Evolutionary conservation across 345 rosid species (phyloP).

Genomic region (Eucalyptus cloeziana): DNA sequence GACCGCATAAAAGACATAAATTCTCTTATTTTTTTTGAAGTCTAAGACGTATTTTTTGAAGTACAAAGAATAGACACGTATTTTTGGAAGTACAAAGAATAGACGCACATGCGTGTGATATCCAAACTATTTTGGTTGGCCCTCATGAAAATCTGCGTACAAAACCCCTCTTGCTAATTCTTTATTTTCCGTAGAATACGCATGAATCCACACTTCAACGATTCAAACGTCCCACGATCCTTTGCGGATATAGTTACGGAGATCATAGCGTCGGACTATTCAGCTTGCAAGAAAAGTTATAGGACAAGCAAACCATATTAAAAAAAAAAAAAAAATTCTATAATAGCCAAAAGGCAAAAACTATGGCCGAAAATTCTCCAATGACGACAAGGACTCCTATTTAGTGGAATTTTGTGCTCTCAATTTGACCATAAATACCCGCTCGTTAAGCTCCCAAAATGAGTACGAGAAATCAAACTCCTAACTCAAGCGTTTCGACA

Average conservation of each 20-base stretch:
- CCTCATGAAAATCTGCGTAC: not conserved
- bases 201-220: not conserved
- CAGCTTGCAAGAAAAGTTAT: not conserved
- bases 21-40: too few relatives aligned
- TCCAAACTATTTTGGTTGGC: not conserved
- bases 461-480: not conserved
- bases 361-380: not conserved
- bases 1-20: too few relatives aligned
- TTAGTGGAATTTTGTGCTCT: not conserved
- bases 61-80: too few relatives aligned
- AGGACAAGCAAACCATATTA: not conserved
- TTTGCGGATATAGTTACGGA: too few relatives aligned
- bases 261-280: not conserved
- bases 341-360: too few relatives aligned
- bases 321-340: too few relatives aligned
- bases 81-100: not conserved
- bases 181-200: not conserved
- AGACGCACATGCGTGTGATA: not conserved
- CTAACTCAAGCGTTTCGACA: not conserved
- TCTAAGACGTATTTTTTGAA: too few relatives aligned
- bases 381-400: not conserved
- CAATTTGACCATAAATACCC: not conserved
- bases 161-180: not conserved
- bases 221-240: not conserved
- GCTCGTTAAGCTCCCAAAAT: not conserved